Evolutionary conservation across 2,329 filamentous ascomycete species (phyloP), one percentile per base, ranked within the genome.

Genomic region (Gremmenia infestans): DNA sequence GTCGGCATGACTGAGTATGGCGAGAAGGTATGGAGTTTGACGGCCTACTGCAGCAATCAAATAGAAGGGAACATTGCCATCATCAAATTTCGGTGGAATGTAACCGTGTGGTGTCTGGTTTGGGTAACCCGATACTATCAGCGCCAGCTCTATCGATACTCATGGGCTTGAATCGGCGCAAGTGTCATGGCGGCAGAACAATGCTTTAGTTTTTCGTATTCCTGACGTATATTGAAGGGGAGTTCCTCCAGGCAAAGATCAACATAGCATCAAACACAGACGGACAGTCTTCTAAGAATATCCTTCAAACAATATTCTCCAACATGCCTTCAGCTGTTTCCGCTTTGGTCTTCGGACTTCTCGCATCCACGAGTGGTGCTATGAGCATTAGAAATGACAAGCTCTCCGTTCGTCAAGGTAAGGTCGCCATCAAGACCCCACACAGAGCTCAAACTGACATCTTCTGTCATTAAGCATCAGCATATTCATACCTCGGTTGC

Each of bases 401-500:
- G 22, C 37, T 57, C 17, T 22, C 48, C 25, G n/a, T 23, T 19
- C 55, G 55, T 23, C 50, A 53, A 48, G 48, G 46, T 48, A 45
- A 28, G 42, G 28, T 12, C 9, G 4, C 5, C 42, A 22, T 11
- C 6, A 11, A 4, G 6, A 47, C 6, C 23, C 6, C 5, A 11
- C n/a, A 22, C 4, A 3, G n/a, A 15, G 15, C 8, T 19, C 17
- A 36, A 36, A 17, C 42, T 55, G 43, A 55, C 42, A 39, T 5
- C 0, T 9, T 11, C 35, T 19, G 12, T 25, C 42, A 42, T 6
- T 17, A 42, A 53, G 50, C 50, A 7, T 40, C 50, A 19, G 32
- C 48, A 23, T 54, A 52, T 28, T 42, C 52, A n/a, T 57, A 54
- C 22, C 40, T 57, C 23, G 50, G 50, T 22, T 58, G 56, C 46